phyloP scores from a whole-genome alignment of 257 asterid species.

The Solanum tarijense region DNA sequence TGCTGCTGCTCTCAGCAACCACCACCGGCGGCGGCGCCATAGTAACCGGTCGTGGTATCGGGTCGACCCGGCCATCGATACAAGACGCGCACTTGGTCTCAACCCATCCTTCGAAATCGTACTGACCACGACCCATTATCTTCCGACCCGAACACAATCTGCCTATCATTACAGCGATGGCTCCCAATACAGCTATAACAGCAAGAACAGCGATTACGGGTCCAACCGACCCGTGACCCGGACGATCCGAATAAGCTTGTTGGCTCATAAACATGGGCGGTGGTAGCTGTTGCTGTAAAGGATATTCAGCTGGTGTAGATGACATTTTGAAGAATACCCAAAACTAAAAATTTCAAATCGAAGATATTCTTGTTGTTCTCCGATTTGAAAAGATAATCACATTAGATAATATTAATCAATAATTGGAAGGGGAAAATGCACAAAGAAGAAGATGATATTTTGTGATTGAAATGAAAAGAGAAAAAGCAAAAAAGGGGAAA shows the following conservation, averaged over 20 bases:
- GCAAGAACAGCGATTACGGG: conserved; percentile 80
- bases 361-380: not conserved
- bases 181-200: conserved; percentile 51
- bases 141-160: conserved; percentile 76
- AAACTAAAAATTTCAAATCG: not conserved
- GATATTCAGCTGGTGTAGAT: conserved; percentile 23
- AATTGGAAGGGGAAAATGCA: not conserved
- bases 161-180: conserved; percentile 71
- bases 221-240: conserved; percentile 71
- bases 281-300: conserved; percentile 19
- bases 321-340: conserved; percentile 23
- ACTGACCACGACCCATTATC: conserved; percentile 52
- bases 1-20: conserved; percentile 18
- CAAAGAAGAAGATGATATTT: not conserved
- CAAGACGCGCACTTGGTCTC: conserved; percentile 83
- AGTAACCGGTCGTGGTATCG: conserved; percentile 32
- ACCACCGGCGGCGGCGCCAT: conserved; percentile 9
- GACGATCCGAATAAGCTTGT: conserved; percentile 34
- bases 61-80: conserved; percentile 66
- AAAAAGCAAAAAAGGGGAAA: not conserved
- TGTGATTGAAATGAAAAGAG: not conserved
- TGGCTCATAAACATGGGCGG: conserved; percentile 53
- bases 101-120: conserved; percentile 76
- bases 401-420: not conserved
- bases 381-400: not conserved